Evolutionary conservation across 208 protist genomes (phyloP), one percentile per base, ranked within the genome.

Genomic region (Wallacemonas collosoma): DNA sequence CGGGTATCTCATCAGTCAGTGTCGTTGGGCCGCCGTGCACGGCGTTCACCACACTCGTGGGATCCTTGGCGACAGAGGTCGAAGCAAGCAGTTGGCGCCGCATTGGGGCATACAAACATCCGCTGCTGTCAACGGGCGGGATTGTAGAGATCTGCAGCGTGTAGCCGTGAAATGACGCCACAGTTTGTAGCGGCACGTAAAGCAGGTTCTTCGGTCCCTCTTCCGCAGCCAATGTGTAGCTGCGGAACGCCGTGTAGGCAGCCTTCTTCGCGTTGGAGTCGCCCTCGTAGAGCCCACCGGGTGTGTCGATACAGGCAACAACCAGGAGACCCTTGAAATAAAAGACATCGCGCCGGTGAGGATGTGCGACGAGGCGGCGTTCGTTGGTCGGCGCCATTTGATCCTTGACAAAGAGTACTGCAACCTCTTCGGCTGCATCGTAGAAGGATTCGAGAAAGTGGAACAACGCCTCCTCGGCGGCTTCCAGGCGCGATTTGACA

Each of bases 111-210:
- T 76, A 77, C 3, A 86, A 7, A 58, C 63, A 89, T 9, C 41
- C 74, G 54, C 51, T 71, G 39, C 1, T 3, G 11, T 1, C 11
- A 26, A 68, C 48, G 41, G 86, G 92, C 2, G 92, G 89, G 48
- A 97, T 86, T 9, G 85, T 74, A 12, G 74, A 79, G 50, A 87
- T 90, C 26, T 72, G 50, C 54, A 93, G 72, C 1, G 76, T 50
- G 68, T 92, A 81, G 0, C 92, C 92, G 3, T 72, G 67, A 64
- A 93, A 95, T 11, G 72, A 81, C 45, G 88, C 80, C 4, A 88
- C 50, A 3, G 86, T 84, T 45, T 63, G 71, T 6, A 94, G 82
- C 9, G 88, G 81, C 1, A 79, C 74, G 51, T 76, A 85, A 6
- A 96, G 76, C 12, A 91, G 44, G 47, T 84, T 78, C 38, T 64